These are phyloP conservation scores for Collybia mongolica DNA, from an alignment of 768 basidiomycete species.

Conservation along the genomic window DNA sequence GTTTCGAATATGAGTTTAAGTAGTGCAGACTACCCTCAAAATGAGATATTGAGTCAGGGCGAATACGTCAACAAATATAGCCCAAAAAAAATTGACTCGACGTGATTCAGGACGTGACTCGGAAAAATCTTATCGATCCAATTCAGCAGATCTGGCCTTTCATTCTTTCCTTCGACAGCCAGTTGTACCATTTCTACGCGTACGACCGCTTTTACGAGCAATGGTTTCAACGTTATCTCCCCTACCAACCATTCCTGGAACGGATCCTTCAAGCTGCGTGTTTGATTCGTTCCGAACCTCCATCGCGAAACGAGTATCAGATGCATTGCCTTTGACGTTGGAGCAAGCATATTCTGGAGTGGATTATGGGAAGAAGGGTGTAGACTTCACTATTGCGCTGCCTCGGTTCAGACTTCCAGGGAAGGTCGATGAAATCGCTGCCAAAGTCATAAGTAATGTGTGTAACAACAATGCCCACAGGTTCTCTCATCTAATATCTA, in stretches of 20 bases:
- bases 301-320: constrained; percentile 70
- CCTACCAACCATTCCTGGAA: constrained; percentile 33
- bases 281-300: constrained; percentile 81
- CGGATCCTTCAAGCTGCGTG: constrained; percentile 65
- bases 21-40: too few relatives aligned
- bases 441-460: constrained; percentile 73
- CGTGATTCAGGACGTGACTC: constrained; percentile 13
- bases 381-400: constrained; percentile 87
- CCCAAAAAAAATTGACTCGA: background rate
- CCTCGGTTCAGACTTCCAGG: constrained; percentile 86
- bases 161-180: constrained; percentile 15
- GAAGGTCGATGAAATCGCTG: constrained; percentile 77
- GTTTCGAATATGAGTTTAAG: too few relatives aligned
- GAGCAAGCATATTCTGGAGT: constrained; percentile 84
- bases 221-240: constrained; percentile 28
- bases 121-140: constrained; percentile 19
- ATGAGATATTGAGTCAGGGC: too few relatives aligned
- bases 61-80: background rate
- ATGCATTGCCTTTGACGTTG: constrained; percentile 64
- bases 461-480: constrained; percentile 20
- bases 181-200: constrained; percentile 9
- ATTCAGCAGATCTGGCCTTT: constrained; percentile 19
- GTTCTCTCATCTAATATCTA: constrained; percentile 1
- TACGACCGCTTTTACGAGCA: constrained; percentile 5
- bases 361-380: constrained; percentile 88